Base-by-base conservation (phyloP, 2,329 filamentous ascomycete genomes). In the Venturia carpophila region DNA sequence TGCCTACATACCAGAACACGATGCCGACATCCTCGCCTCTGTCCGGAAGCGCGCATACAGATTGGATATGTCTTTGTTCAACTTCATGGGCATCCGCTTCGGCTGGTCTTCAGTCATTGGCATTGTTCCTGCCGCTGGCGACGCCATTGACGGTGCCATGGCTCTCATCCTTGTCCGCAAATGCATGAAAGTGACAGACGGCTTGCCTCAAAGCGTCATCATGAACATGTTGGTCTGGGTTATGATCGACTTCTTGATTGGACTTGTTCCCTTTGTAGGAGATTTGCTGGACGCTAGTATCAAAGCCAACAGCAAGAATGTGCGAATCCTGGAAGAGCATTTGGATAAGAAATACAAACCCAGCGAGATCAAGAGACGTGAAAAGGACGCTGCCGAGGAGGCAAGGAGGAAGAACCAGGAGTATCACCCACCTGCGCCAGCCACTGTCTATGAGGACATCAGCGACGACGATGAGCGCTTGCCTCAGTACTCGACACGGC, bases 101-200 rank as follows among this genome's bases (percentile, higher is more conserved):
- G 94, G 94, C 64, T 97, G 92, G 91, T 86, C 90, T 63, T 89
- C 88, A 70, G 84, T 96, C 66, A 90, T 97, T 71, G 94, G 88
- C 17, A 73, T 97, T 9, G 76, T 97, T 64, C 94, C 94, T 70
- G 84, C 84, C 84, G 91, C 89, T 68, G 92, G 92, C 60, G 92
- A 96, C 74, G 82, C 82, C 11, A 75, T 88, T 17, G 92, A 96
- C 72, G 79, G 84, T 10, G 78, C 90, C 62, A 81, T 97, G 72
- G 89, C 90, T 11, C 75, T 91, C 67, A 85, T 90, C 77, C 86
- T 97, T 10, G 80, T 96, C 68, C 82, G 81, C 67, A 87, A 86
- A 30, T 92, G 90, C 76, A 81, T 82, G 67, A 83, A 87, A 67
- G 81, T 96, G 60, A 88, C 95, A 63, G 90, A 90, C 62, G 90